phyloP scores from a whole-genome alignment of 306 rosid genomes.

The Quercus gilva region DNA sequence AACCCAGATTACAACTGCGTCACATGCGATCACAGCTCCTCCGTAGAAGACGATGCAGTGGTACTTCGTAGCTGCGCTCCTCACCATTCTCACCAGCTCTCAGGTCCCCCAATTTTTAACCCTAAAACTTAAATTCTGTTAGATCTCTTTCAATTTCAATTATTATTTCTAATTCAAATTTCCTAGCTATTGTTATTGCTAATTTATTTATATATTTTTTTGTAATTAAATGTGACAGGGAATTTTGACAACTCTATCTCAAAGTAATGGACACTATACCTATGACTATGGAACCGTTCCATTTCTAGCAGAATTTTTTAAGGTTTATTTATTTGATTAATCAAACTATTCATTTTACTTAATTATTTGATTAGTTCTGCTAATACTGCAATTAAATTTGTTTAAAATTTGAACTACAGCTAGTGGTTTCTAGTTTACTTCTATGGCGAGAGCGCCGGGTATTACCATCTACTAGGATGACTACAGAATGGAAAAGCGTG shows the following conservation, averaged over 20 bases:
- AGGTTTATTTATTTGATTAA: slow-evolving; percentile 37
- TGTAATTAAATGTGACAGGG: slow-evolving; percentile 47
- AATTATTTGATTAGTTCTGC: neutral
- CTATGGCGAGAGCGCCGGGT: slow-evolving; percentile 72
- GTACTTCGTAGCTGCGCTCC: slow-evolving; percentile 60
- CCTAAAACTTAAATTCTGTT: neutral
- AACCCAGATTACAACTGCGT: neutral
- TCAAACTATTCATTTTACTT: neutral
- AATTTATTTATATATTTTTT: neutral
- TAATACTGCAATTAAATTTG: neutral
- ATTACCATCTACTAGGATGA: slow-evolving; percentile 67
- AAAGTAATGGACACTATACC: slow-evolving; percentile 61
- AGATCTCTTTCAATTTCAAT: too few species aligned
- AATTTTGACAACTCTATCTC: slow-evolving; percentile 82
- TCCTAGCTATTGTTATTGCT: too few species aligned
- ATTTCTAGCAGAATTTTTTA: slow-evolving; percentile 84
- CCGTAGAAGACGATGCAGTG: slow-evolving; percentile 42
- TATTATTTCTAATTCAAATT: too few species aligned
- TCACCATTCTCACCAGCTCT: slow-evolving; percentile 63
- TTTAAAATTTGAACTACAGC: slow-evolving; percentile 43
- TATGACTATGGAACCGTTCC: slow-evolving; percentile 97
- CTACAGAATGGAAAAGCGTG: slow-evolving; percentile 78
- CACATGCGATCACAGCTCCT: neutral
- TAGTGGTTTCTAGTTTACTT: slow-evolving; percentile 71
- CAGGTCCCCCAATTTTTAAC: slow-evolving; percentile 37